phyloP scores from a whole-genome alignment of 306 rosid species.

The Cicer cuneatum region DNA sequence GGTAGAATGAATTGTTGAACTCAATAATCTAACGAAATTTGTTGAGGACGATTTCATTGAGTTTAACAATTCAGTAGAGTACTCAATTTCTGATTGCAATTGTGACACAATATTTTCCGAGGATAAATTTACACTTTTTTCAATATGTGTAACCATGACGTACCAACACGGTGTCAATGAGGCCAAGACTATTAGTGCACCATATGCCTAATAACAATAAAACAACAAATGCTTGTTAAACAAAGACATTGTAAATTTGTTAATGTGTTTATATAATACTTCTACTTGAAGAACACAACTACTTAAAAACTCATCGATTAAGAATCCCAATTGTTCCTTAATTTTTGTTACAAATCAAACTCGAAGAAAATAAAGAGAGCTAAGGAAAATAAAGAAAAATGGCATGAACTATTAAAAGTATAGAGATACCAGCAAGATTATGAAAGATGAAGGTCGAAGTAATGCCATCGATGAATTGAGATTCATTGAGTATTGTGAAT shows the following conservation, averaged over 20 bases:
- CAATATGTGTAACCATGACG: slow-evolving; percentile 9
- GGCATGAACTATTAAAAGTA: background rate
- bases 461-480: slow-evolving; percentile 35
- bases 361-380: background rate
- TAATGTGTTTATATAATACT: background rate
- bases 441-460: slow-evolving; percentile 38
- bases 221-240: slow-evolving; percentile 17
- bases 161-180: slow-evolving; percentile 47
- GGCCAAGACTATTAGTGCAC: slow-evolving; percentile 20
- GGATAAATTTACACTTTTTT: slow-evolving; percentile 27
- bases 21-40: slow-evolving; percentile 40
- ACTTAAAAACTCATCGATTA: background rate
- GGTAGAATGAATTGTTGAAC: slow-evolving; percentile 16
- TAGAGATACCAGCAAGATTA: slow-evolving; percentile 35
- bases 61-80: background rate
- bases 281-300: background rate
- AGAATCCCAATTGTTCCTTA: background rate
- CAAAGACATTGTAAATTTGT: background rate
- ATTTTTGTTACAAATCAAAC: slow-evolving; percentile 4
- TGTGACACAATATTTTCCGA: slow-evolving; percentile 21
- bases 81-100: slow-evolving; percentile 39
- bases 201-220: slow-evolving; percentile 41
- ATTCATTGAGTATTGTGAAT: slow-evolving; percentile 36
- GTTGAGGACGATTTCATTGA: slow-evolving; percentile 45
- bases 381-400: background rate